phyloP scores from a whole-genome alignment of 129 eudicot species.

The Pseudognaphalium luteoalbum region DNA sequence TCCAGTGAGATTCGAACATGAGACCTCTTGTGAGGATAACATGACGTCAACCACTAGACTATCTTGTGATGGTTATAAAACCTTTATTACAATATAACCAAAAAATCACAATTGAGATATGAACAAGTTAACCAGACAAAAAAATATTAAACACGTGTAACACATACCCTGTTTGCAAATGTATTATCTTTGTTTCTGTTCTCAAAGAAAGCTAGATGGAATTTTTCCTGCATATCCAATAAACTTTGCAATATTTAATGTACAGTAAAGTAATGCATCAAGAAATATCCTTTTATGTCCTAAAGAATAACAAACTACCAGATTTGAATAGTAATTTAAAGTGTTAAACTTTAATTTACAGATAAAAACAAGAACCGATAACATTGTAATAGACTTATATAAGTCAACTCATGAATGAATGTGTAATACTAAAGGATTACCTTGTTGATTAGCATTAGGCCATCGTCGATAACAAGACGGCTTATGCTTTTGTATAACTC shows the following conservation, averaged over 20 bases:
- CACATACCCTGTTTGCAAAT: conserved; percentile 79
- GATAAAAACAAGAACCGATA: conserved; percentile 7
- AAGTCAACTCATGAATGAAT: neutral
- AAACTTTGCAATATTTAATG: conserved; percentile 13
- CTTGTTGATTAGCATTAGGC: conserved; percentile 40
- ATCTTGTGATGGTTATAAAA: too few relatives aligned
- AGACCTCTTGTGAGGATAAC: too few relatives aligned
- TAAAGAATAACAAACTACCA: neutral
- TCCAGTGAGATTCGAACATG: too few relatives aligned
- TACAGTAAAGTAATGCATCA: neutral
- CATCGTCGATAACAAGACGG: conserved; percentile 38
- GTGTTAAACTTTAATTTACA: neutral
- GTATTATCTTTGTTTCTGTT: conserved; percentile 74
- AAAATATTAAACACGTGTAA: neutral
- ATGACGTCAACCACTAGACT: too few relatives aligned
- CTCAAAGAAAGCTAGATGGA: conserved; percentile 74
- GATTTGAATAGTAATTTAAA: neutral
- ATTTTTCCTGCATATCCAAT: conserved; percentile 59
- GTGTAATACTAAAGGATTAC: conserved; percentile 16
- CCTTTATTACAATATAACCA: neutral
- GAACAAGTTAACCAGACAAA: neutral
- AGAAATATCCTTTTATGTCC: neutral
- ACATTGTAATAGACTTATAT: neutral
- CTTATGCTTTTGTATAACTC: conserved; percentile 42
- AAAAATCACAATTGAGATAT: neutral